A percentile compares a stretch with the other conserved stretches of the same genome.
Conservation (phyloP, 208 protist genomes). For the Angomonas deanei region DNA sequence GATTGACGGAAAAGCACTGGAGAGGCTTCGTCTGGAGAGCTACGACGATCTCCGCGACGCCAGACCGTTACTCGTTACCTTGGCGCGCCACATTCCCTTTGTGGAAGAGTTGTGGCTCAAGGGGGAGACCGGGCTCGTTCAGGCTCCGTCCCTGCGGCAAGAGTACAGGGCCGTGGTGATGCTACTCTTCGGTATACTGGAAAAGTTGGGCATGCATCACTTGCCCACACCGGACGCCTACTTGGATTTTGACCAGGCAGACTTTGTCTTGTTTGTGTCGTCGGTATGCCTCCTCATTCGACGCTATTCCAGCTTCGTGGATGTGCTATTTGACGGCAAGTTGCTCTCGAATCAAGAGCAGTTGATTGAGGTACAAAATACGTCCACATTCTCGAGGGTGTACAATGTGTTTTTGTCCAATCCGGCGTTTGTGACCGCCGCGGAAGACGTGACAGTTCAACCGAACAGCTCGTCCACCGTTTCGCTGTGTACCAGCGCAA, state of each 20-base stretch:
- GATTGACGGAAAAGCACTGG: background rate
- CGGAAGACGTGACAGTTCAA: constrained; percentile 57
- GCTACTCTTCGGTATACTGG: constrained; percentile 41
- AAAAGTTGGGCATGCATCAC: constrained; percentile 36
- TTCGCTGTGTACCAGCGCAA: constrained; percentile 52
- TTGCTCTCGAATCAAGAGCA: constrained; percentile 70
- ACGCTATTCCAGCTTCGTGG: constrained; percentile 46
- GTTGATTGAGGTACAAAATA: constrained; percentile 80
- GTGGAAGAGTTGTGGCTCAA: constrained; percentile 23
- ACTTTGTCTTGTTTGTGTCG: constrained; percentile 70
- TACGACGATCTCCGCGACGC: constrained; percentile 80
- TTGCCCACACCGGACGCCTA: constrained; percentile 40
- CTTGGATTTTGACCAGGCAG: constrained; percentile 36
- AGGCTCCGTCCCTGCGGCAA: constrained; percentile 13
- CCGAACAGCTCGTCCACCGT: constrained; percentile 36
- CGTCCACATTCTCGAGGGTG: constrained; percentile 36
- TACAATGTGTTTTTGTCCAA: constrained; percentile 79
- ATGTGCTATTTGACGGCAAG: constrained; percentile 73
- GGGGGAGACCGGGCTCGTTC: constrained; percentile 18
- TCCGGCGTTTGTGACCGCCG: constrained; percentile 40
- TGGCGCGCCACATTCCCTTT: constrained; percentile 68
- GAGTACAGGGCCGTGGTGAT: constrained; percentile 54
- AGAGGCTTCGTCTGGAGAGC: constrained; percentile 13
- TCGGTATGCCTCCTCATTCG: constrained; percentile 83
- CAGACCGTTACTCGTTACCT: constrained; percentile 44